Percentiles rank a stretch among this genome's conserved stretches.
Evolutionary conservation across 306 rosid genomes (phyloP).

Genomic region (Trichosanthes truncata): DNA sequence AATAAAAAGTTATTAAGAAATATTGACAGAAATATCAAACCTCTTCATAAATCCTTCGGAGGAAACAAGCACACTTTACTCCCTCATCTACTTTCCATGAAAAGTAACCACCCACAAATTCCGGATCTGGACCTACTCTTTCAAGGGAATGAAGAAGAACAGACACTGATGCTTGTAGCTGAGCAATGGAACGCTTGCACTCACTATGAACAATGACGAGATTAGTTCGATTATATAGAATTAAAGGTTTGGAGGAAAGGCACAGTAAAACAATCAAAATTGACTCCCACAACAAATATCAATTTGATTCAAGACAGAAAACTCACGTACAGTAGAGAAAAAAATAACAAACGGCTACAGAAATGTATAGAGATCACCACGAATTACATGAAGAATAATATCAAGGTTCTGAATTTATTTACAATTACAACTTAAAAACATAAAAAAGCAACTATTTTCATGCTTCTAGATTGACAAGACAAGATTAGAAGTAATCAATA

Average conservation of each 20-base stretch:
- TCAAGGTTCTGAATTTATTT: not conserved
- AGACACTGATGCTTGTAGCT: slow-evolving; percentile 65
- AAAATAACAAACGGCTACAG: not conserved
- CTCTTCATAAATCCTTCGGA: slow-evolving; percentile 80
- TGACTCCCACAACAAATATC: not conserved
- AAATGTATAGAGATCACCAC: not conserved
- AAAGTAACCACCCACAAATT: slow-evolving; percentile 30
- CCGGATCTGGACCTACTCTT: slow-evolving; percentile 33
- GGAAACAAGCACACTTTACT: slow-evolving; percentile 69
- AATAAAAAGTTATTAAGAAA: slow-evolving; percentile 1
- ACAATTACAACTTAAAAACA: not conserved
- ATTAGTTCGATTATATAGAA: slow-evolving; percentile 1
- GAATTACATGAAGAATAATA: not conserved
- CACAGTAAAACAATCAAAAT: not conserved
- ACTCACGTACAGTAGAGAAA: not conserved
- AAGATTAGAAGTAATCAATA: not conserved
- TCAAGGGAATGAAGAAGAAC: slow-evolving; percentile 78
- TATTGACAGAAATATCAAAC: slow-evolving; percentile 22
- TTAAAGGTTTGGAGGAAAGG: not conserved
- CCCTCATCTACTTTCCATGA: slow-evolving; percentile 75
- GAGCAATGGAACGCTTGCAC: slow-evolving; percentile 51
- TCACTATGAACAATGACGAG: slow-evolving; percentile 36
- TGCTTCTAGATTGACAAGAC: not conserved
- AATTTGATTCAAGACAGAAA: not conserved
- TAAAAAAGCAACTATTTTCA: not conserved